These are phyloP conservation scores for Echria macrotheca DNA, from an alignment of 495 filamentous ascomycete species.

Conservation along the genomic window DNA sequence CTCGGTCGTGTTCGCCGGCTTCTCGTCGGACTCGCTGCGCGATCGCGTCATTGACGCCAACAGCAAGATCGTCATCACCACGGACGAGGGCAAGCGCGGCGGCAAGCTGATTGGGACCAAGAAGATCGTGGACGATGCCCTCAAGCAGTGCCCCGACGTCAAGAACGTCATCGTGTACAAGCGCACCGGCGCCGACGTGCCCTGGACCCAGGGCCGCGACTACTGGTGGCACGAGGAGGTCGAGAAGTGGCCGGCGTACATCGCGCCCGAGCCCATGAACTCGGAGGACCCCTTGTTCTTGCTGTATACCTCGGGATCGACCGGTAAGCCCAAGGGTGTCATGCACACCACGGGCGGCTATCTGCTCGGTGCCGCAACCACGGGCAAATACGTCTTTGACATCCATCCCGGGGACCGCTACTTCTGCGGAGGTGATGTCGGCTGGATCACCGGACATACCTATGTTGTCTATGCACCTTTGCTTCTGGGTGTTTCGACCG, in stretches of 20 bases:
- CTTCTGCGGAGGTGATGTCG: conserved; percentile 97
- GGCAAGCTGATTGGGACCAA: conserved; percentile 98
- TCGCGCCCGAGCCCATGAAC: conserved; percentile 78
- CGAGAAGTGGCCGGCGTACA: conserved; percentile 88
- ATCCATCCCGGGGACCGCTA: conserved; percentile 89
- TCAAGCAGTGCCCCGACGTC: conserved; percentile 95
- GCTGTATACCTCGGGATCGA: conserved; percentile 96
- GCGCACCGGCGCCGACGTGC: conserved; percentile 90
- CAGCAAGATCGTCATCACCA: conserved; percentile 89
- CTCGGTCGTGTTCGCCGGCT: conserved; percentile 98
- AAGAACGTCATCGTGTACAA: conserved; percentile 83
- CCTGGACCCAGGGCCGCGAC: conserved; percentile 84
- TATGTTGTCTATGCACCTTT: conserved; percentile 98
- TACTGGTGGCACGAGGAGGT: conserved; percentile 98
- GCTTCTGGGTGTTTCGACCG: conserved; percentile 84
- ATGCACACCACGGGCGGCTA: conserved; percentile 98
- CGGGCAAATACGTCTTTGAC: conserved; percentile 98
- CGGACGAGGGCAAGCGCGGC: conserved; percentile 95
- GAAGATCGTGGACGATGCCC: conserved; percentile 97
- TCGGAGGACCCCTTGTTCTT: conserved; percentile 96
- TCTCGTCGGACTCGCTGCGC: conserved; percentile 92
- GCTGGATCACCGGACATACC: conserved; percentile 99
- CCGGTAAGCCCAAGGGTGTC: conserved; percentile 97
- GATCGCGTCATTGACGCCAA: conserved; percentile 91
- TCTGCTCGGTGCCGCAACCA: conserved; percentile 83